Conservation (phyloP, 768 basidiomycete genomes). For the Asterophora parasitica region DNA sequence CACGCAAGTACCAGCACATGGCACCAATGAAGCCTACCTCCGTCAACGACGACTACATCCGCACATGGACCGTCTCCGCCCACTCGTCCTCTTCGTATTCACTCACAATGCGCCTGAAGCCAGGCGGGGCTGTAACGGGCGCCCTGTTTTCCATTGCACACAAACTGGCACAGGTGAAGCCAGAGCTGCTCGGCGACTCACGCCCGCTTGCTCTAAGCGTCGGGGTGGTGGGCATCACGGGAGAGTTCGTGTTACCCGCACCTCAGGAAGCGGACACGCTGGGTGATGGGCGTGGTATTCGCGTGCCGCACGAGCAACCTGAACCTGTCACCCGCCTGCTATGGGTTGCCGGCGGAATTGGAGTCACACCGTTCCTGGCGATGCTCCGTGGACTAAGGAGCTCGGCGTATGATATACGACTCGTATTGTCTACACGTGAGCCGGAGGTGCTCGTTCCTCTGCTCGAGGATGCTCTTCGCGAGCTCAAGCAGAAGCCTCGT, state of each 20-base stretch:
- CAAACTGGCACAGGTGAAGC: constrained; percentile 34
- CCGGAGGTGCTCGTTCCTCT: constrained; percentile 46
- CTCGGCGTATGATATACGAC: constrained; percentile 33
- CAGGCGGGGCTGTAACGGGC: constrained; percentile 50
- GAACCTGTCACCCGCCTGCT: constrained; percentile 29
- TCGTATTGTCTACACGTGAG: constrained; percentile 50
- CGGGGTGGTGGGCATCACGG: constrained; percentile 48
- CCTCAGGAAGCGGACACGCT: neutral
- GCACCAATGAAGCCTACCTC: constrained; percentile 36
- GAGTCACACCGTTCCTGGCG: constrained; percentile 59
- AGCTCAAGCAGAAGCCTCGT: constrained; percentile 6
- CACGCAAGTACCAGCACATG: constrained; percentile 47
- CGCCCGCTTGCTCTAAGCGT: constrained; percentile 35
- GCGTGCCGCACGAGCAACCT: constrained; percentile 8
- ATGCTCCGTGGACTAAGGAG: constrained; percentile 31
- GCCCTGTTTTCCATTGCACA: constrained; percentile 46
- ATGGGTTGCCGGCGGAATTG: constrained; percentile 65
- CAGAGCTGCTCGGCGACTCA: constrained; percentile 37
- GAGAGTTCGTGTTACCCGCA: constrained; percentile 41
- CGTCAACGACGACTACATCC: constrained; percentile 57
- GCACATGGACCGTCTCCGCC: constrained; percentile 61
- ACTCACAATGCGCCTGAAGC: constrained; percentile 53
- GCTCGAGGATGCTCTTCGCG: constrained; percentile 25
- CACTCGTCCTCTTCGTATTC: constrained; percentile 26
- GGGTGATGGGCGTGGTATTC: constrained; percentile 15